Base-by-base conservation (phyloP, 805 yeast species). In the Suhomyces emberorum region DNA sequence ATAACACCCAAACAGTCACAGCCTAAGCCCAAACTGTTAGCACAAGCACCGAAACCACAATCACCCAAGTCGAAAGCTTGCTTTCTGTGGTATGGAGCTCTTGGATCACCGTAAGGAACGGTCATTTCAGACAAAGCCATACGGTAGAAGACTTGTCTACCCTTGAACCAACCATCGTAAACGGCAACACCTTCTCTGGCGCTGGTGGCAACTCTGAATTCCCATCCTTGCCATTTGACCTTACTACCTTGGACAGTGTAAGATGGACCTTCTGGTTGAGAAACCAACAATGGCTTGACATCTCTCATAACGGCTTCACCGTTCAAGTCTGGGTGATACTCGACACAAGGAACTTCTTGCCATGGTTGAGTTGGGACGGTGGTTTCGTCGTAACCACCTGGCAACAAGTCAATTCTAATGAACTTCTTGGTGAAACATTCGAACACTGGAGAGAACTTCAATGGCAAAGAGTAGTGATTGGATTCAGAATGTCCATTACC, bases 1-100 rank as follows among this genome's bases (percentile, higher is more conserved):
- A 84, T 83, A 42, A 78, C 77, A 50, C 93, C 93, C 32, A 83
- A 70, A 72, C 93, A 84, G 66, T 83, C 89, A 63, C 93, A 84
- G 37, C 93, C 93, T 44, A 83, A 70, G 32, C 63, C 69, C 53
- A 84, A 70, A 34, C 75, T 72, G 65, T 84, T 82, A 46, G 84
- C 88, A 43, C 70, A 74, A 46, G 69, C 75, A 61, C 93, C 93
- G 45, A 83, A 83, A 15, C 95, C 93, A 67, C 83, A 77, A 61
- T 85, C 93, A 58, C 93, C 93, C 54, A 84, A 71, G 61, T 84
- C 93, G 49, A 84, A 84, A 22, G 93, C 93, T 68, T 83, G 89
- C 67, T 85, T 84, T 73, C 91, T 76, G 64, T 83, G 88, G 67
- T 72, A 81, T 45, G 93, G 93, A 30, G 80, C 79, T 62, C 91